A percentile compares a stretch with the other conserved stretches of the same genome.
phyloP scores from a whole-genome alignment of 176 grass and related monocot species.

The Eleusine indica region DNA sequence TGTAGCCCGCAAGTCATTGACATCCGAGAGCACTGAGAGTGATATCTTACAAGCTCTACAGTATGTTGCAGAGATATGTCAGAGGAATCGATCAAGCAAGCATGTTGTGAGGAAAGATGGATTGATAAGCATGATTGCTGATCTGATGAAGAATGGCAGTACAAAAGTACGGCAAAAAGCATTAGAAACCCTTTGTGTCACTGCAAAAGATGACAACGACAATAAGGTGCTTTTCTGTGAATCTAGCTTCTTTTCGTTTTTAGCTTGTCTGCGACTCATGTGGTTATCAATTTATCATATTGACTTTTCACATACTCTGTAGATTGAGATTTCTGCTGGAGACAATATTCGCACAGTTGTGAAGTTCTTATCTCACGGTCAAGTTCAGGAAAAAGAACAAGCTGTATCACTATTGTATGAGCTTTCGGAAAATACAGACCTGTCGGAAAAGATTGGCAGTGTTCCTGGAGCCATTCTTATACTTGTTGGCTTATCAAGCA shows the following conservation, averaged over 20 bases:
- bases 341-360: constrained; percentile 92
- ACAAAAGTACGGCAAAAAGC: constrained; percentile 64
- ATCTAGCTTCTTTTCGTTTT: constrained; percentile 8
- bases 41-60: constrained; percentile 76
- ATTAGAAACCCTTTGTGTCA: constrained; percentile 65
- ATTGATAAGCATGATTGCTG: constrained; percentile 69
- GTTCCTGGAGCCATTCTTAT: constrained; percentile 89
- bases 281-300: constrained; percentile 19
- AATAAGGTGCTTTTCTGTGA: constrained; percentile 69
- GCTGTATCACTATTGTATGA: constrained; percentile 84
- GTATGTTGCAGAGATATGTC: constrained; percentile 68
- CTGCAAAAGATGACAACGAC: constrained; percentile 79
- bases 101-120: constrained; percentile 61
- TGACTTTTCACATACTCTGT: constrained; percentile 33
- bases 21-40: constrained; percentile 59
- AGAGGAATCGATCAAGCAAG: constrained; percentile 63
- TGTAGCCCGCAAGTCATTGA: constrained; percentile 55
- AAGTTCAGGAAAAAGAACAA: constrained; percentile 70
- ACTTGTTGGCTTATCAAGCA: constrained; percentile 86
- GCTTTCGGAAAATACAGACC: constrained; percentile 72
- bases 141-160: constrained; percentile 76
- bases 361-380: constrained; percentile 85
- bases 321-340: constrained; percentile 79
- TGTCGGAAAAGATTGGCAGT: constrained; percentile 87
- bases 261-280: constrained; percentile 13